Evolutionary conservation across 2,329 filamentous ascomycete genomes (phyloP).

Genomic region (Pseudogymnoascus verrucosus): DNA sequence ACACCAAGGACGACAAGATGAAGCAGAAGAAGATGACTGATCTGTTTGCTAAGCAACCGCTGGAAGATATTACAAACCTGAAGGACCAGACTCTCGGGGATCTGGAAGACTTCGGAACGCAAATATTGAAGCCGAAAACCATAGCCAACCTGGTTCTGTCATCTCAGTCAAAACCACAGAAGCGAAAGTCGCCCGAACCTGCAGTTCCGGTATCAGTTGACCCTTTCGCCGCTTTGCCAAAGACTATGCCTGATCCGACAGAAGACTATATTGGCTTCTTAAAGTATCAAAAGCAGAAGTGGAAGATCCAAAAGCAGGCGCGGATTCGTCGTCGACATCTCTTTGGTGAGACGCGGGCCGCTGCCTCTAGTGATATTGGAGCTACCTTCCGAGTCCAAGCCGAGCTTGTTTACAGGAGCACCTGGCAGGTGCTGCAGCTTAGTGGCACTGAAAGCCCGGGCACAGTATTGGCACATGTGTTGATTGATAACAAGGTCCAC

Average conservation of each 20-base stretch:
- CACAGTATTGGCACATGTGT: constrained; percentile 77
- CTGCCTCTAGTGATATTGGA: constrained; percentile 56
- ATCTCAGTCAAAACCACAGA: constrained; percentile 52
- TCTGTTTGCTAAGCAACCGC: constrained; percentile 65
- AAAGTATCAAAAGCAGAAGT: constrained; percentile 95
- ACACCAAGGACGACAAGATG: constrained; percentile 91
- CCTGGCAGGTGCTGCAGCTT: constrained; percentile 91
- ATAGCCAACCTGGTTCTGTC: constrained; percentile 38
- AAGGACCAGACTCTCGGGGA: constrained; percentile 51
- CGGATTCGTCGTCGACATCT: constrained; percentile 77
- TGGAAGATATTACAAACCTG: constrained; percentile 66
- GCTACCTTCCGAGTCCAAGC: constrained; percentile 83
- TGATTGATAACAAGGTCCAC: constrained; percentile 92
- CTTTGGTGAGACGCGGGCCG: constrained; percentile 75
- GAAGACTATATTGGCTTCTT: constrained; percentile 85
- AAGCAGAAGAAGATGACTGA: constrained; percentile 99
- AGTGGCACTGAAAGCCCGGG: constrained; percentile 76
- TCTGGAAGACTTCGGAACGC: constrained; percentile 73
- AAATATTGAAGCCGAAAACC: constrained; percentile 57
- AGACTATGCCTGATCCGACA: constrained; percentile 73
- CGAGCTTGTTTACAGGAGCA: constrained; percentile 79
- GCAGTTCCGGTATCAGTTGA: constrained; percentile 55
- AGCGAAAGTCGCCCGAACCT: constrained; percentile 66
- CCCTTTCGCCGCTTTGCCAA: constrained; percentile 74
- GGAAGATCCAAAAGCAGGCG: constrained; percentile 94